These are phyloP conservation scores for Ogataea zsoltii DNA, from an alignment of 805 yeast species.

Conservation along the genomic window DNA sequence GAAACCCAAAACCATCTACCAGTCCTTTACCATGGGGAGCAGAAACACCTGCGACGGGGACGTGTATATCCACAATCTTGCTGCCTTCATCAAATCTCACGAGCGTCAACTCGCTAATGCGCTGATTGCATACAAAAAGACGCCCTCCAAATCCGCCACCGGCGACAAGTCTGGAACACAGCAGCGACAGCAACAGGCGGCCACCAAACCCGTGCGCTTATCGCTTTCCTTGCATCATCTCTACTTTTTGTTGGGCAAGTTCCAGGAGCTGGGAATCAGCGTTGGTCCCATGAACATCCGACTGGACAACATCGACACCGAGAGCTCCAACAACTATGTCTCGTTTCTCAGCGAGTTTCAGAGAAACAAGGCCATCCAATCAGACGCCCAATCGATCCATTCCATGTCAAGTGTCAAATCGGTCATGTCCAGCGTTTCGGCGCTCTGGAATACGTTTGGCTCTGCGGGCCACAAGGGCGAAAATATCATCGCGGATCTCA, in stretches of 20 bases:
- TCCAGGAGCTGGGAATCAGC: slow-evolving; percentile 46
- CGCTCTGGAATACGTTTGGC: slow-evolving; percentile 39
- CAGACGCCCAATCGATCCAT: slow-evolving; percentile 49
- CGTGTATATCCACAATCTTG: slow-evolving; percentile 53
- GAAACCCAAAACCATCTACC: neutral
- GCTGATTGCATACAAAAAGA: slow-evolving; percentile 51
- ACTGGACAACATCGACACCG: slow-evolving; percentile 55
- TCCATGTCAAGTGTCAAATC: slow-evolving; percentile 61
- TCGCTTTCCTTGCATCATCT: slow-evolving; percentile 64
- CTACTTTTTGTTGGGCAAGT: slow-evolving; percentile 58
- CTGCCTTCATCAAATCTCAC: slow-evolving; percentile 54
- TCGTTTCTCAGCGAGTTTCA: slow-evolving; percentile 61
- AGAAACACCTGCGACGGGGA: slow-evolving; percentile 52
- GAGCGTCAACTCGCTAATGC: slow-evolving; percentile 63
- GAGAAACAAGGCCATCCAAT: slow-evolving; percentile 34
- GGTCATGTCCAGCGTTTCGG: slow-evolving; percentile 46
- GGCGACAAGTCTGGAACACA: slow-evolving; percentile 8
- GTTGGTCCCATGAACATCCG: slow-evolving; percentile 66
- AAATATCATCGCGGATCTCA: slow-evolving; percentile 44
- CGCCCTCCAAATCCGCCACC: slow-evolving; percentile 18
- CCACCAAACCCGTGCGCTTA: slow-evolving; percentile 52
- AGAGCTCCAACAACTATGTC: slow-evolving; percentile 49
- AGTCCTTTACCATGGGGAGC: slow-evolving; percentile 21
- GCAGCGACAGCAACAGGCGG: slow-evolving; percentile 17
- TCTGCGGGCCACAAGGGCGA: slow-evolving; percentile 45